Percentiles rank a stretch among this genome's conserved stretches.
phyloP scores from a whole-genome alignment of 495 filamentous ascomycete genomes.

The Achaetomiella virescens region DNA sequence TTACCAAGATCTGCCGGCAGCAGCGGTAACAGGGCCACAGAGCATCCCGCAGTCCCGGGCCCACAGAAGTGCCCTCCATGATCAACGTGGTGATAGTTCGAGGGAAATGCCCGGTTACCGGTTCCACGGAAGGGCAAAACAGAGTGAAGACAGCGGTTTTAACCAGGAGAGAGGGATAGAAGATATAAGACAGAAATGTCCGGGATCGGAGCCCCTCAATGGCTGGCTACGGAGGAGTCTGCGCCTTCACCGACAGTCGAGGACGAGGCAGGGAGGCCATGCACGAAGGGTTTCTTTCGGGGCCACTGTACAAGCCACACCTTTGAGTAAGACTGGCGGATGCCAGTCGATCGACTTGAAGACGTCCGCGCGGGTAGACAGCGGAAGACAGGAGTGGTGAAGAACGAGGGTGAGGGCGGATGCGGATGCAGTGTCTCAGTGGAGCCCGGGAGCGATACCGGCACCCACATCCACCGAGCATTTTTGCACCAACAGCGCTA shows the following conservation, averaged over 20 bases:
- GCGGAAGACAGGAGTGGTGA: background rate
- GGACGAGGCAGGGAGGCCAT: background rate
- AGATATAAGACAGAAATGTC: background rate
- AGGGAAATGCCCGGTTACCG: background rate
- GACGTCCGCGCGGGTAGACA: too few relatives aligned
- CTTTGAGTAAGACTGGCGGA: background rate
- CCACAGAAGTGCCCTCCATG: background rate
- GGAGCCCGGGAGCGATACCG: too few relatives aligned
- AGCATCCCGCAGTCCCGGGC: conserved; percentile 5
- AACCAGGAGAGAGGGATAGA: background rate
- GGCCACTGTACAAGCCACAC: background rate
- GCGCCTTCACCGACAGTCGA: conserved; percentile 10
- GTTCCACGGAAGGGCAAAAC: background rate
- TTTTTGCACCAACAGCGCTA: too few relatives aligned
- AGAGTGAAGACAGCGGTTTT: background rate
- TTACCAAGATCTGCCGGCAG: conserved; percentile 26
- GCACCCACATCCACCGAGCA: too few relatives aligned
- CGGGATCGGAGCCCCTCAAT: background rate
- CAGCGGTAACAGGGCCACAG: conserved; percentile 30
- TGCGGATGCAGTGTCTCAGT: too few relatives aligned
- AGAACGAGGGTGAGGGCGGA: background rate
- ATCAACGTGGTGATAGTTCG: background rate
- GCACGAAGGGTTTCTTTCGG: background rate
- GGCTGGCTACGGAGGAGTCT: background rate
- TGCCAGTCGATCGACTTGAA: background rate